Evolutionary conservation across 805 yeast genomes (phyloP).

Genomic region (Lipomyces chichibuensis): DNA sequence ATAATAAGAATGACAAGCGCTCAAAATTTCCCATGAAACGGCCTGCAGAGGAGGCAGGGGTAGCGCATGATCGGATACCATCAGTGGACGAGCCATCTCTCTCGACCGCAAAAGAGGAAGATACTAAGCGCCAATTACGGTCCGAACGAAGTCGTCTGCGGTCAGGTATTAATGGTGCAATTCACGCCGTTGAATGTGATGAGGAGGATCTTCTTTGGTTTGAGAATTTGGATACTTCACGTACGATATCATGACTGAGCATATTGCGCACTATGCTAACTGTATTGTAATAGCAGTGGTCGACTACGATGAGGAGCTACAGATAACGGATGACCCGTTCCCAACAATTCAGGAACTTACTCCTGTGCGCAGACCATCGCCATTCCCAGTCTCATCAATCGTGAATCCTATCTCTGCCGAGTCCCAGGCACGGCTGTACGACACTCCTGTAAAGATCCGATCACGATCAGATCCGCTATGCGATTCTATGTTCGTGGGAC

Average conservation of each 20-base stretch:
- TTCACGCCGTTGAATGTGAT: not conserved
- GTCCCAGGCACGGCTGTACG: conserved; percentile 1
- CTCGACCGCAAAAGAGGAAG: not conserved
- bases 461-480: conserved; percentile 24
- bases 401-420: not conserved
- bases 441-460: conserved; percentile 17
- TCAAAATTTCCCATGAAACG: too few species aligned
- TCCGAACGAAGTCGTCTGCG: not conserved
- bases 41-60: not conserved
- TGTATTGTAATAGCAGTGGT: conserved; percentile 4
- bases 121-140: conserved; percentile 7
- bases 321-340: conserved; percentile 12
- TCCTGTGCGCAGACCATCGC: not conserved
- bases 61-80: not conserved
- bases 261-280: not conserved
- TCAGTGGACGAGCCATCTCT: not conserved
- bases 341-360: not conserved
- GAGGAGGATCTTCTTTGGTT: conserved; percentile 26
- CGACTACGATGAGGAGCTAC: conserved; percentile 9
- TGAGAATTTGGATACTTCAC: conserved; percentile 16
- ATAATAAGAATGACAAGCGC: too few species aligned
- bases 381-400: not conserved
- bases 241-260: not conserved
- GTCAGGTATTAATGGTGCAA: not conserved
- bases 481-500: conserved; percentile 11